Base-by-base conservation (phyloP, 2,329 filamentous ascomycete genomes). In the Fusarium sp. region DNA sequence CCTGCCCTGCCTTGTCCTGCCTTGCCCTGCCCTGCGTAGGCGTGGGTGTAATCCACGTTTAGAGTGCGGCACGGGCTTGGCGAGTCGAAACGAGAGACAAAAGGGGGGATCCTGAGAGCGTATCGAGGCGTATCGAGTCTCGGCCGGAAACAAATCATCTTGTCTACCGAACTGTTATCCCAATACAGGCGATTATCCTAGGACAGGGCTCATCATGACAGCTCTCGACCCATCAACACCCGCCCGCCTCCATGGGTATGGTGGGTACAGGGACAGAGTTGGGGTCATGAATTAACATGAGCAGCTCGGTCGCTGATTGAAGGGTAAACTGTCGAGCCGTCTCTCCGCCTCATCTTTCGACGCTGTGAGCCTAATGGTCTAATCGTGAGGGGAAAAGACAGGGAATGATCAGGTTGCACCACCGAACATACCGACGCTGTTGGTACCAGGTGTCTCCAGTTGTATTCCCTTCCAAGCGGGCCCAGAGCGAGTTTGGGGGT, bases 241-340 rank as follows among this genome's bases (percentile, higher is more conserved):
- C 50, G 52, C 52, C 57, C 50, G 48, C 39, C 63, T 22, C 27
- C 66, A 60, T 67, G 74, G 58, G 54, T 41, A n/a, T 29, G 52
- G 35, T 63, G 37, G 27, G 24, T 39, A 39, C 62, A 65, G 50
- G 56, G 41, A 54, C 27, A 18, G 48, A 54, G 33, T 33, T 56
- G 20, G 43, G 20, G 62, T 56, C 45, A 43, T 63, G 54, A 41
- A 52, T 29, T 24, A 39, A 35, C 62, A 50, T 29, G 41, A 59
- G 41, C 62, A 64, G 59, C 50, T 16, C 54, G 66, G 39, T 50
- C 45, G 48, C 64, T 77, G 75, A 78, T 78, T 78, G 77, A 76
- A 78, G 77, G 77, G 63, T 72, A 74, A 78, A 78, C 56, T 70
- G 18, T 58, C 48, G 22, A 43, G 39, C 48, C 37, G 27, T 62